phyloP scores from a whole-genome alignment of 495 filamentous ascomycete species.

The Xylaria venustula region DNA sequence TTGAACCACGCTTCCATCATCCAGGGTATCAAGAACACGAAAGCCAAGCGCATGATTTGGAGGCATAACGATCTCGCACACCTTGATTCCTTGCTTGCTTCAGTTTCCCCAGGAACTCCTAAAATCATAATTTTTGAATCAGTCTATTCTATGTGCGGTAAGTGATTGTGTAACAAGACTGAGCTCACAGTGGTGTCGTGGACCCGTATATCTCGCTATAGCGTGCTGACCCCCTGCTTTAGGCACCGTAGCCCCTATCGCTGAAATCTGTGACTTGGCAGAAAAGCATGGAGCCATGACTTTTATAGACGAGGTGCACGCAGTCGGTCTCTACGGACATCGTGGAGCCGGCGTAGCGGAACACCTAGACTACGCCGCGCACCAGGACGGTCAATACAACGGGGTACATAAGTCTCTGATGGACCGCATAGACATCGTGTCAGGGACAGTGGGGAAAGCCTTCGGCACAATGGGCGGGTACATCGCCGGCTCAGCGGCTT shows the following conservation, averaged over 20 bases:
- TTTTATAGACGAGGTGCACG: constrained; percentile 85
- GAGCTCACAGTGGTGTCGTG: too few species aligned
- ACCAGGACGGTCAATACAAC: constrained; percentile 30
- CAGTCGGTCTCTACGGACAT: constrained; percentile 88
- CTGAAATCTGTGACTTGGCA: constrained; percentile 79
- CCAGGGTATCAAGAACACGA: constrained; percentile 81
- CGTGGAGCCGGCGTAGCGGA: constrained; percentile 82
- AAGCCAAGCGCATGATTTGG: constrained; percentile 83
- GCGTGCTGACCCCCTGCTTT: background rate
- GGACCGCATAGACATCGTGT: constrained; percentile 84
- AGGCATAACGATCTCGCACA: constrained; percentile 80
- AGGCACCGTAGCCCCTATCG: constrained; percentile 71
- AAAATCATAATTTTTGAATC: constrained; percentile 89
- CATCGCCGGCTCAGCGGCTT: constrained; percentile 72
- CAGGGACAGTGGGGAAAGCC: constrained; percentile 79
- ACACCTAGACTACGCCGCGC: constrained; percentile 76
- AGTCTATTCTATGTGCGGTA: constrained; percentile 83
- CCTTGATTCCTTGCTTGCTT: constrained; percentile 72
- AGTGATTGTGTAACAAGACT: too few species aligned
- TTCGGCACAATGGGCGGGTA: constrained; percentile 87
- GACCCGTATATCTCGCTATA: too few species aligned
- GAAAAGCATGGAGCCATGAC: constrained; percentile 85
- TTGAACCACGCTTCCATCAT: constrained; percentile 90
- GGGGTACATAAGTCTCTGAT: constrained; percentile 68
- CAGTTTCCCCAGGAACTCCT: constrained; percentile 63